Base-by-base conservation (phyloP, 306 rosid genomes). In the Dalbergia oliveri region DNA sequence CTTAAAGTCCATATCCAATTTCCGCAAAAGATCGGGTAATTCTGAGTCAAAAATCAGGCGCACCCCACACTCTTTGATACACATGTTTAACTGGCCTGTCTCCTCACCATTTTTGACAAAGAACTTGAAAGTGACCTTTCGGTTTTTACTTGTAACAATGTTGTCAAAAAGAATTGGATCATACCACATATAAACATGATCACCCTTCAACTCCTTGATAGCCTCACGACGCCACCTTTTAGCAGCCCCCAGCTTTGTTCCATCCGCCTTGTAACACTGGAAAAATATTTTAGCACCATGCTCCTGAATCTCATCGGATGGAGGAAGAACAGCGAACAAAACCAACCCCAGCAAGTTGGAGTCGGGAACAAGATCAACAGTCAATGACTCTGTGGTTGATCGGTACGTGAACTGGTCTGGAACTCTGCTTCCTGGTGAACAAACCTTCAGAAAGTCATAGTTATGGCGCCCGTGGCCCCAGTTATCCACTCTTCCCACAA, bases 381-480 rank as follows among this genome's bases (percentile, higher is more conserved):
- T 50, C 2, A 76, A 5, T 5, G 80, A 13, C 35, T 33, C 6
- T n/a, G 49, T 1, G 9, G 72, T 26, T 26, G 31, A 23, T 8
- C 5, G 50, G 11, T 47, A 5, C 4, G 4, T 26, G 19, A 47
- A 62, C 47, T 56, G 41, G 62, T 0, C 0, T 47, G 79, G 62
- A 3, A 75, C 62, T 2, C 14, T 62, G 44, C 37, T 75, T n/a
- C 61, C 79, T 62, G 79, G 62, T 3, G 31, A 47, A n/a, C 62
- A 62, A 62, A 47, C 49, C 4, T 2, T 0, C 5, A 64, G 31
- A 4, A 14, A 14, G 21, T 14, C 5, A 7, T 53, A 53, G 59
- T 15, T 53, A n/a, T 15, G 15, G 9, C 19, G 15, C 3, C 8
- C 15, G 11, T 53, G 59, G 21, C 8, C 19, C 8, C 11, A 12